Evolutionary conservation across 169 alveolate species (phyloP), one percentile per base, ranked within the genome.

Genomic region (Amoebophrya sp.): DNA sequence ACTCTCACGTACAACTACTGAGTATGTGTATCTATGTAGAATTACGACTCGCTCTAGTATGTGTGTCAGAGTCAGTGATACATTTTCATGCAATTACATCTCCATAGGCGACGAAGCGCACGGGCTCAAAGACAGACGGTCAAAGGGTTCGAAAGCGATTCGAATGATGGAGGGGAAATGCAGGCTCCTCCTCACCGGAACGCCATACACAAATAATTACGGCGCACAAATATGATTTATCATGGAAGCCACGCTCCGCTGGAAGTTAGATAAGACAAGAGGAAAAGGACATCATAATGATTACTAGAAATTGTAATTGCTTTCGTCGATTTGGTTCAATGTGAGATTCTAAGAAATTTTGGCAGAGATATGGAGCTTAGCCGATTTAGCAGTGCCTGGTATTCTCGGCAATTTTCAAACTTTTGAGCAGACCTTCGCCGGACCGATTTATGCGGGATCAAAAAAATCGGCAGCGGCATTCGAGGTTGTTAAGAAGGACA

Each of bases 81-180:
- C n/a, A n/a, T n/a, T n/a, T n/a, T n/a, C n/a, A n/a, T n/a, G n/a
- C n/a, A n/a, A n/a, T n/a, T n/a, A n/a, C n/a, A n/a, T n/a, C n/a
- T n/a, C n/a, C n/a, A n/a, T n/a, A n/a, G n/a, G 83, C 83, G 83
- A 65, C 83, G 83, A 65, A 36, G 83, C 83, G 83, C 83, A 65
- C 83, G 38, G n/a, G 83, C 83, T 65, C 39, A 65, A 65, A 36
- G 83, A 65, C 3, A 29, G 83, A 6, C 0, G 36, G 38, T 6
- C 33, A 1, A 29, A 65, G 33, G 83, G 83, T 1, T 29, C 83
- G 83, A 65, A 65, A 36, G 18, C 83, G 83, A 29, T 65, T 0
- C 83, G 83, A 29, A 29, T 26, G 83, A 36, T 65, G 83, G 0
- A 1, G 38, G 83, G 38, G 83, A 29, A 26, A 6, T 1, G 36